phyloP scores from a whole-genome alignment of 2,329 filamentous ascomycete species.

The Balansia obtecta region DNA sequence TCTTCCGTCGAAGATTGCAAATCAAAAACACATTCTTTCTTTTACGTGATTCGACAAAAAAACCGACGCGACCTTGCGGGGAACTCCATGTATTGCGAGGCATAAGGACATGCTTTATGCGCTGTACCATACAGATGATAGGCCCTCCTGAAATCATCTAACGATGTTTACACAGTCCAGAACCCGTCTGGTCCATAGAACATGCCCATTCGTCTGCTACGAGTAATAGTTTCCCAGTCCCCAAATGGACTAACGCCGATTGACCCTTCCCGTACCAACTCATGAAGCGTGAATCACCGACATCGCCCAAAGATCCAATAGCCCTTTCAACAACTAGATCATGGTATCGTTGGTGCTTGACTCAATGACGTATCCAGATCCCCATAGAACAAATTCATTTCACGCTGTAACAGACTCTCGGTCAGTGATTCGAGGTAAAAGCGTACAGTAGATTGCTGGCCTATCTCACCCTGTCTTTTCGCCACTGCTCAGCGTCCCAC shows the following conservation, averaged over 20 bases:
- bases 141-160: conserved; percentile 12
- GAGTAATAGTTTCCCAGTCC: conserved; percentile 17
- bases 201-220: conserved; percentile 16
- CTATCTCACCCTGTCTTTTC: conserved; percentile 48
- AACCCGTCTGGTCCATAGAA: conserved; percentile 16
- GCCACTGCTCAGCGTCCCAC: conserved; percentile 51
- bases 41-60: neutral
- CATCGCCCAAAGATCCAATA: conserved; percentile 6
- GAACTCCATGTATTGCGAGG: neutral
- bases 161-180: conserved; percentile 14
- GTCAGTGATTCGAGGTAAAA: conserved; percentile 5
- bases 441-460: conserved; percentile 26
- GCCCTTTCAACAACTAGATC: conserved; percentile 5
- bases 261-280: conserved; percentile 10
- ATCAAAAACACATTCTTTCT: neutral
- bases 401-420: conserved; percentile 33
- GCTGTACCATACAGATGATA: conserved; percentile 7
- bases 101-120: conserved; percentile 4
- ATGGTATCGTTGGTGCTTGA: conserved; percentile 19
- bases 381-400: conserved; percentile 48
- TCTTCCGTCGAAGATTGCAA: too few relatives aligned
- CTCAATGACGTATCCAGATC: conserved; percentile 42
- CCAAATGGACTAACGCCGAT: conserved; percentile 21
- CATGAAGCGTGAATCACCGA: conserved; percentile 9
- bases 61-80: neutral